These are phyloP conservation scores for Yamadazyma kitorensis DNA, from an alignment of 805 yeast species.

Conservation along the genomic window DNA sequence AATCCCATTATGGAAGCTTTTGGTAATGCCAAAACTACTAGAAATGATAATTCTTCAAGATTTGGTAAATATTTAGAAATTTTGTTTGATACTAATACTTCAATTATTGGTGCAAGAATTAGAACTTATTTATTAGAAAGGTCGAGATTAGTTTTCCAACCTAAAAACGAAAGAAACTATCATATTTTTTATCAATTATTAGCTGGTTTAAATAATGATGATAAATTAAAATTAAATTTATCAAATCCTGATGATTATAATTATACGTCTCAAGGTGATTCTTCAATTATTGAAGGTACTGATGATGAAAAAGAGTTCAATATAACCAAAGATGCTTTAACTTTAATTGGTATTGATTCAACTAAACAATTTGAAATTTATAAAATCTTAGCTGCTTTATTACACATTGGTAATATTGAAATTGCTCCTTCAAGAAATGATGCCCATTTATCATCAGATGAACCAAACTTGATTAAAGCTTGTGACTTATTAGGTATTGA, in stretches of 20 bases:
- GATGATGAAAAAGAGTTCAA: slow-evolving; percentile 80
- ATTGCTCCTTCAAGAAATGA: slow-evolving; percentile 81
- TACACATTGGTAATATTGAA: slow-evolving; percentile 91
- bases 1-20: slow-evolving; percentile 97
- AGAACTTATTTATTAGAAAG: slow-evolving; percentile 92
- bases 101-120: slow-evolving; percentile 91
- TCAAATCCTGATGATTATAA: slow-evolving; percentile 64
- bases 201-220: slow-evolving; percentile 61
- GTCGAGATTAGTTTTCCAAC: slow-evolving; percentile 92
- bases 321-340: slow-evolving; percentile 72
- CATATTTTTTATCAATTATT: slow-evolving; percentile 91
- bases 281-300: slow-evolving; percentile 64
- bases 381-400: slow-evolving; percentile 77
- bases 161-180: slow-evolving; percentile 85
- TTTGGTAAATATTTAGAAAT: slow-evolving; percentile 96
- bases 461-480: slow-evolving; percentile 78
- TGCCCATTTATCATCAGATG: slow-evolving; percentile 79
- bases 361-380: slow-evolving; percentile 66
- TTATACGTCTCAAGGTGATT: slow-evolving; percentile 90
- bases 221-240: slow-evolving; percentile 58
- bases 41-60: slow-evolving; percentile 96
- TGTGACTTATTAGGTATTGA: slow-evolving; percentile 83
- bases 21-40: slow-evolving; percentile 96
- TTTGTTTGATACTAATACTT: slow-evolving; percentile 67
- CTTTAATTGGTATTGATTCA: slow-evolving; percentile 69